Evolutionary conservation across 768 basidiomycete genomes (phyloP).

Genomic region (Pilatotrama ljubarskyi): DNA sequence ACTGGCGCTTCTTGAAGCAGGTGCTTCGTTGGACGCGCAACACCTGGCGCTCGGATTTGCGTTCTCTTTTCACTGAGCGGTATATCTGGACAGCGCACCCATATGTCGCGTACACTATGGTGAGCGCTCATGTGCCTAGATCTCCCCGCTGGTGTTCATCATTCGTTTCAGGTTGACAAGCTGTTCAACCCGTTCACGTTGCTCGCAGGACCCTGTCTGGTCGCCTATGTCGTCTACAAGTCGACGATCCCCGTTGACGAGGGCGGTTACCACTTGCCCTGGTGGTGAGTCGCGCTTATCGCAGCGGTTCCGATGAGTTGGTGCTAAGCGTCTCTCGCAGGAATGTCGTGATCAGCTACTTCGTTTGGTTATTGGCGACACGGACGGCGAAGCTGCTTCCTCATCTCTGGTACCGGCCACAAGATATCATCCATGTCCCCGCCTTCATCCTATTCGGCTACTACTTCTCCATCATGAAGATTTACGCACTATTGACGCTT

Average conservation of each 20-base stretch:
- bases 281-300: conserved; percentile 57
- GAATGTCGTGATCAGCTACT: conserved; percentile 68
- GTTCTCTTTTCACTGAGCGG: conserved; percentile 86
- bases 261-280: conserved; percentile 81
- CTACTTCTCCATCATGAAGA: conserved; percentile 93
- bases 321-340: conserved; percentile 36
- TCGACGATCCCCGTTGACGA: conserved; percentile 62
- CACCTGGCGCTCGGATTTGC: conserved; percentile 89
- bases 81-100: conserved; percentile 88
- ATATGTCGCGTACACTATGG: conserved; percentile 85
- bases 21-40: conserved; percentile 92
- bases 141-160: conserved; percentile 5
- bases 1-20: conserved; percentile 95
- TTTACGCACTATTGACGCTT: conserved; percentile 86
- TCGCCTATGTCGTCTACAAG: conserved; percentile 76
- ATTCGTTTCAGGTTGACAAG: conserved; percentile 65
- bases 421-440: conserved; percentile 59
- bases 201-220: conserved; percentile 79
- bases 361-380: conserved; percentile 69
- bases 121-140: conserved; percentile 32
- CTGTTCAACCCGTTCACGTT: conserved; percentile 86
- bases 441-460: conserved; percentile 84
- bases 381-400: conserved; percentile 75
- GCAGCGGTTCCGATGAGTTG: conserved; percentile 32
- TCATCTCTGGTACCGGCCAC: conserved; percentile 58